Conservation (phyloP, 2,329 filamentous ascomycete species). For the Hypoxylon sp. region DNA sequence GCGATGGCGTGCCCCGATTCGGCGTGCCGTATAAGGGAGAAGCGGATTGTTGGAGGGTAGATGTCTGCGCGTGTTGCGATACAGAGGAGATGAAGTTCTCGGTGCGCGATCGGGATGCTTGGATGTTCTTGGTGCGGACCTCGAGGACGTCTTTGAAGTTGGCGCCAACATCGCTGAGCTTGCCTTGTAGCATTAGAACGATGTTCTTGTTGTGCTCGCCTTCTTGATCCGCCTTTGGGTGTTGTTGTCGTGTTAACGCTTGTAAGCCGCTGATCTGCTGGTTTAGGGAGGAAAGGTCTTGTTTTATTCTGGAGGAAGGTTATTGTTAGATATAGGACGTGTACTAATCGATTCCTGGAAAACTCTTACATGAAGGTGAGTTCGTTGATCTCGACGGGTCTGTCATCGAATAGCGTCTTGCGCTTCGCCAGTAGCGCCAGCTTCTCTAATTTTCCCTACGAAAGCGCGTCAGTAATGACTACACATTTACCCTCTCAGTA, state of each 20-base stretch:
- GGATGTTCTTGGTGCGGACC: constrained; percentile 97
- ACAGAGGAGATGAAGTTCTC: constrained; percentile 97
- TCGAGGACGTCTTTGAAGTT: constrained; percentile 99
- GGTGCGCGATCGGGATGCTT: constrained; percentile 90
- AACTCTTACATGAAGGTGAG: constrained; percentile 80
- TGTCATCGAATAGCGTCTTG: constrained; percentile 97
- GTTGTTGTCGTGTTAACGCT: constrained; percentile 80
- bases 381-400: constrained; percentile 96
- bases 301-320: constrained; percentile 76
- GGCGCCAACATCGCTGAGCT: constrained; percentile 90
- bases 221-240: constrained; percentile 82
- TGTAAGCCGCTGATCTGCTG: constrained; percentile 90
- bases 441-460: constrained; percentile 85
- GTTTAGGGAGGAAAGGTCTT: constrained; percentile 88
- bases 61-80: constrained; percentile 79
- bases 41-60: constrained; percentile 79
- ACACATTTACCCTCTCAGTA: background rate
- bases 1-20: constrained; percentile 74
- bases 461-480: constrained; percentile 7
- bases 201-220: constrained; percentile 99
- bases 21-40: constrained; percentile 90
- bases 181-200: constrained; percentile 89
- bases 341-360: background rate
- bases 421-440: constrained; percentile 94
- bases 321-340: constrained; percentile 20